Evolutionary conservation across 2,329 filamentous ascomycete genomes (phyloP).

Genomic region (Fusarium sp.): DNA sequence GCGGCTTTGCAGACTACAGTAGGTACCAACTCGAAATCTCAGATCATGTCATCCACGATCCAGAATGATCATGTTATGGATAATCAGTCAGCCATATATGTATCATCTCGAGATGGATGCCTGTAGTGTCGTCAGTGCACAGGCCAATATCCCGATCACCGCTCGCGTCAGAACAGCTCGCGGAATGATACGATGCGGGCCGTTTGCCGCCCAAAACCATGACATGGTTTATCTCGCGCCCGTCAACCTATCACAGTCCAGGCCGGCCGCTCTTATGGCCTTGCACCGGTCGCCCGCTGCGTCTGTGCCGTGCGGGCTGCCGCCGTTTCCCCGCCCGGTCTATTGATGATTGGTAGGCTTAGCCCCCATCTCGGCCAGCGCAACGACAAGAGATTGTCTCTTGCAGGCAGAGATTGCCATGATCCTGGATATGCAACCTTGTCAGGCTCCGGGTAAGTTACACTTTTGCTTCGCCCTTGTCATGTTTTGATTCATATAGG

Average conservation of each 20-base stretch:
- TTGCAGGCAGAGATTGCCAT: slow-evolving; percentile 33
- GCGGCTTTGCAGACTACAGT: slow-evolving; percentile 10
- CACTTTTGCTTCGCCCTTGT: slow-evolving; percentile 2
- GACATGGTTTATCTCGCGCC: slow-evolving; percentile 28
- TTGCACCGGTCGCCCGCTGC: slow-evolving; percentile 30
- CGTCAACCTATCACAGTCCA: slow-evolving; percentile 35
- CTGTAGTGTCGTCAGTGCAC: slow-evolving; percentile 1
- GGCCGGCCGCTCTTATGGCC: slow-evolving; percentile 27
- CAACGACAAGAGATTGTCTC: slow-evolving; percentile 37
- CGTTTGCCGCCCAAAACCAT: slow-evolving; percentile 37
- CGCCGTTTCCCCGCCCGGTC: slow-evolving; percentile 32
- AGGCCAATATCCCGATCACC: slow-evolving; percentile 9
- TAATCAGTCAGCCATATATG: neutral
- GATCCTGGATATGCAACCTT: slow-evolving; percentile 24
- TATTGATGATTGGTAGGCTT: slow-evolving; percentile 40
- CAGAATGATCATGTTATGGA: neutral
- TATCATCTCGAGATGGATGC: slow-evolving; percentile 3
- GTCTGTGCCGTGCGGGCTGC: slow-evolving; percentile 37
- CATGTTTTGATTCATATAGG: slow-evolving; percentile 18
- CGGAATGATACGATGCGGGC: slow-evolving; percentile 38
- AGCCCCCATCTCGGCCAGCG: slow-evolving; percentile 37
- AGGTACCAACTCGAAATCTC: slow-evolving; percentile 21
- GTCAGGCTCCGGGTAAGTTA: slow-evolving; percentile 25
- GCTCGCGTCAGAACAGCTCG: slow-evolving; percentile 19
- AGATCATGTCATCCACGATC: slow-evolving; percentile 39